Base-by-base conservation (phyloP, 2,329 filamentous ascomycete genomes). In the Fonsecaea monophora region DNA sequence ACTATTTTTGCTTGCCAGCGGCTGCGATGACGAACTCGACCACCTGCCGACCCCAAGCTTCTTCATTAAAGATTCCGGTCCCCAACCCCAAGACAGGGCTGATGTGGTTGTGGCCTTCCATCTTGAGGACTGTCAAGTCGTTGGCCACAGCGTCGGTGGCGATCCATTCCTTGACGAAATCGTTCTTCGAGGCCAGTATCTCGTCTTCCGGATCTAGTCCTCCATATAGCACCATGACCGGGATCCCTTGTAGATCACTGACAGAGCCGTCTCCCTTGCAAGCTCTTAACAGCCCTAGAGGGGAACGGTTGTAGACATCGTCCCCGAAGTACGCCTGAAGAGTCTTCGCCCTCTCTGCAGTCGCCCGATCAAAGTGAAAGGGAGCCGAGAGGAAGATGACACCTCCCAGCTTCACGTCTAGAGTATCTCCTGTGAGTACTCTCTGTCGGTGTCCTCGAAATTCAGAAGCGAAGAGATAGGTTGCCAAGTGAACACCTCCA, bases 401-500 rank as follows among this genome's bases (percentile, higher is more conserved):
- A 9, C 63, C 48, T 37, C 21, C 38, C 35, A 60, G 10, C 18
- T 21, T 45, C 9, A 54, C 30, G 9, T 12, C 18, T 3, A 30
- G 18, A 15, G 59, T 18, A 21, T 53, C 34, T 30, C 10, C 32
- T 15, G 8, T 48, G 12, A 53, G 42, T 38, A 32, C 30, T n/a
- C 8, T 53, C n/a, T 38, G 59, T 2, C 59, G 59, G 30, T 30
- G 42, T 18, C 13, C 50, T 15, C 34, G 37, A 57, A 72, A 71
- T 21, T 66, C 34, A 7, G 62, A 45, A 10, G 60, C 53, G 2
- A 81, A 70, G 18, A 80, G 71, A 58, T 77, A 81, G 0, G 79
- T 81, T 0, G 75, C 62, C 21, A 75, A 64, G 60, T 81, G 78
- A 8, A 79, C 74, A 25, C 78, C 79, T 8, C 79, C 79, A 1